Conservation (phyloP, 1,284 basidiomycete genomes). For the Ganoderma resinaceum region DNA sequence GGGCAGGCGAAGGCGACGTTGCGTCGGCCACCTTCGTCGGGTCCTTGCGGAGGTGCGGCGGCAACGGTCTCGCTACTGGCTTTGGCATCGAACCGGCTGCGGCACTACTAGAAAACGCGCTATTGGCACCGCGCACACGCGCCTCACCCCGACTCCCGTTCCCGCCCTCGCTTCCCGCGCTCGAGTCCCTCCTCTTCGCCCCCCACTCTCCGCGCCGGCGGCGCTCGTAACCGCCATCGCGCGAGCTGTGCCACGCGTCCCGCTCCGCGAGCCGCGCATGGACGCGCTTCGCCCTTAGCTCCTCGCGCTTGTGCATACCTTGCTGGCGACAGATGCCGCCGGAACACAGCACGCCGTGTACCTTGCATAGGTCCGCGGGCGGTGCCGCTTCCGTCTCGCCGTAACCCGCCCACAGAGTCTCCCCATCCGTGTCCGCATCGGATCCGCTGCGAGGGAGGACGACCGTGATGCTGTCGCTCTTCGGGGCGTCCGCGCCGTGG, state of each 20-base stretch:
- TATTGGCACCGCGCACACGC: background rate
- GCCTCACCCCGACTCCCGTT: background rate
- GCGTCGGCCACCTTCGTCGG: slow-evolving; percentile 1
- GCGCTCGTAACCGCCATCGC: background rate
- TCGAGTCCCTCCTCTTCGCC: slow-evolving; percentile 1
- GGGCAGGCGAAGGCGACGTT: background rate
- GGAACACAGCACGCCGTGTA: slow-evolving; percentile 34
- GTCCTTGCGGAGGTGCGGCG: slow-evolving; percentile 21
- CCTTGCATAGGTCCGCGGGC: slow-evolving; percentile 26
- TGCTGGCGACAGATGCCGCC: slow-evolving; percentile 37
- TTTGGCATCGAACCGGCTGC: background rate
- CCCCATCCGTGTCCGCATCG: background rate
- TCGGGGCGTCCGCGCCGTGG: slow-evolving; percentile 24
- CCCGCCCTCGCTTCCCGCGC: background rate
- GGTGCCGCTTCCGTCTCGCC: background rate
- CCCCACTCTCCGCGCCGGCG: background rate
- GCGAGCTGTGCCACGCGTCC: background rate
- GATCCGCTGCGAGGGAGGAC: background rate
- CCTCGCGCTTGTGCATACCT: slow-evolving; percentile 22
- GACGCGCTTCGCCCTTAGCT: slow-evolving; percentile 15
- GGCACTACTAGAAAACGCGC: background rate
- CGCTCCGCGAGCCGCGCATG: slow-evolving; percentile 23
- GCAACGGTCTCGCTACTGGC: background rate
- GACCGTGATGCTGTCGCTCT: slow-evolving; percentile 3
- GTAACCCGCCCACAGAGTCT: slow-evolving; percentile 14